These are phyloP conservation scores for Pythium grandisporangium DNA, from an alignment of 352 stramenopile species.

Conservation along the genomic window DNA sequence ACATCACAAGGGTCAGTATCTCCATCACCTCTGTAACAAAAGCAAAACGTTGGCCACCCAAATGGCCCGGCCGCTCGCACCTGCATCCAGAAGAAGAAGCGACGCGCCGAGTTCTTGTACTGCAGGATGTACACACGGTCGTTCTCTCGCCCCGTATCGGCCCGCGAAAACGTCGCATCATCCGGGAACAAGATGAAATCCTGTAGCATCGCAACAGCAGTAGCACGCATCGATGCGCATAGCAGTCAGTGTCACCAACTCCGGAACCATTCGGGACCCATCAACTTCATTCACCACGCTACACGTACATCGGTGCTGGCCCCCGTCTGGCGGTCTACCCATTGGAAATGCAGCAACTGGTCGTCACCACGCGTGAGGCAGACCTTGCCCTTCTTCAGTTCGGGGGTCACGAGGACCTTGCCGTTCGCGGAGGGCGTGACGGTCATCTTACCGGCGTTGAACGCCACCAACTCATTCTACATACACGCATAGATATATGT, in stretches of 20 bases:
- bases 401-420: constrained; percentile 84
- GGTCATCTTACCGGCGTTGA: constrained; percentile 89
- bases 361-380: constrained; percentile 82
- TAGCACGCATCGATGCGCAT: neutral
- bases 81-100: constrained; percentile 96
- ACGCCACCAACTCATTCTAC: constrained; percentile 83
- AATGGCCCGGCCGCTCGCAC: constrained; percentile 12
- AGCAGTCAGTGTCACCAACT: neutral
- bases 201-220: constrained; percentile 4
- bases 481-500: too few species aligned
- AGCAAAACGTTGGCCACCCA: neutral
- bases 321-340: constrained; percentile 85
- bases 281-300: too few species aligned
- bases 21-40: neutral
- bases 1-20: too few species aligned
- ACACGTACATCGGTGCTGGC: constrained; percentile 52
- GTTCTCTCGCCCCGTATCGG: constrained; percentile 73
- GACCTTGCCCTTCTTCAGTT: constrained; percentile 88
- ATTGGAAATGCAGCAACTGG: constrained; percentile 90
- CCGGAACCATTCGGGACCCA: neutral
- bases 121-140: constrained; percentile 90
- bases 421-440: constrained; percentile 57
- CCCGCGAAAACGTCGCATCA: constrained; percentile 82
- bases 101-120: constrained; percentile 88
- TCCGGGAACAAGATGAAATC: constrained; percentile 92